phyloP scores from a whole-genome alignment of 495 filamentous ascomycete species.

The Penicillium paxilli region DNA sequence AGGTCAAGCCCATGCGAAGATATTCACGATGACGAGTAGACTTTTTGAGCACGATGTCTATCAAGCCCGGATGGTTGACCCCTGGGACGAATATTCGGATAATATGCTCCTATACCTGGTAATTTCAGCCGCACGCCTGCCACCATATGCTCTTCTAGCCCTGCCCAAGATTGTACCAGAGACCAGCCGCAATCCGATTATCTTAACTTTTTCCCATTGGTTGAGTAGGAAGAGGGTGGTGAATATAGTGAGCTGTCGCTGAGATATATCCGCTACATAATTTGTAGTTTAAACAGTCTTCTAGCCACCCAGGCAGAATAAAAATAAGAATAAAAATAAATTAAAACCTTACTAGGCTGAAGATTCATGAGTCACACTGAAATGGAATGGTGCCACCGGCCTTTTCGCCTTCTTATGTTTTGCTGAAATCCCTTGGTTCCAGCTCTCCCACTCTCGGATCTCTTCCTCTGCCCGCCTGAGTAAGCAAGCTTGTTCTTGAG shows the following conservation, averaged over 20 bases:
- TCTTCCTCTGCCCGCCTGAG: no score
- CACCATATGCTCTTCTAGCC: not conserved
- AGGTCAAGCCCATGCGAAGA: not conserved
- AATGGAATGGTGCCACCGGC: no score
- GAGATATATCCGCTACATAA: not conserved
- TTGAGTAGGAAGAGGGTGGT: conserved; percentile 7
- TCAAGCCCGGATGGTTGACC: not conserved
- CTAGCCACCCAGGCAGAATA: no score
- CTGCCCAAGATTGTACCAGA: conserved; percentile 1
- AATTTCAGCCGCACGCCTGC: not conserved
- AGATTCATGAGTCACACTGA: no score
- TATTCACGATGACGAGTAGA: not conserved
- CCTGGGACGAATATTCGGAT: not conserved
- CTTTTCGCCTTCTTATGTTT: no score
- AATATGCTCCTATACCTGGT: not conserved
- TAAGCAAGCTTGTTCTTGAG: no score
- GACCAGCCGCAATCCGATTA: not conserved
- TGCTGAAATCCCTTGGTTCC: no score
- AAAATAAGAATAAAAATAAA: no score
- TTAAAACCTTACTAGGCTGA: no score
- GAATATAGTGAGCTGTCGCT: not conserved
- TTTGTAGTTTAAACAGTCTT: no score
- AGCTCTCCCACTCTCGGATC: no score
- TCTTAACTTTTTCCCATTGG: conserved; percentile 3
- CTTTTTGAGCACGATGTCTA: not conserved